Percentiles rank a stretch among this genome's conserved stretches.
phyloP scores from a whole-genome alignment of 371 early-diverging fungal genomes.

The Syncephalastrum sp. region DNA sequence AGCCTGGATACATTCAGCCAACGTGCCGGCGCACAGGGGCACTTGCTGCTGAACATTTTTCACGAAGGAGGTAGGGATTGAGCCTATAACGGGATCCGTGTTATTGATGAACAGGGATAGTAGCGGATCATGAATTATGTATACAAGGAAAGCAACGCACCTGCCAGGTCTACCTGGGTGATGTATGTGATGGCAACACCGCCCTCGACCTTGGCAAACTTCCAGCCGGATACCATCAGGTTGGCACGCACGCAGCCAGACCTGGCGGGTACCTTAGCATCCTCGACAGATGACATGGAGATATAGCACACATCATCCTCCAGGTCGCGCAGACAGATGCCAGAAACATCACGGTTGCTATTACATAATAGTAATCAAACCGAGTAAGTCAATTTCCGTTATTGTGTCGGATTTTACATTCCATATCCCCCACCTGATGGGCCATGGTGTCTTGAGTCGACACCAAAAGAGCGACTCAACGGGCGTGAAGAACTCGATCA shows the following conservation, averaged over 20 bases:
- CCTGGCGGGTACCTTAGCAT: slow-evolving; percentile 24
- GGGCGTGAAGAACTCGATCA: no score
- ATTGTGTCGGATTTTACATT: no score
- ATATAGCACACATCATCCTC: no score
- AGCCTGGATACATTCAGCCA: slow-evolving; percentile 27
- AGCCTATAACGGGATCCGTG: neutral
- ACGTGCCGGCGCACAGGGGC: slow-evolving; percentile 39
- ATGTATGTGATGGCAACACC: slow-evolving; percentile 36
- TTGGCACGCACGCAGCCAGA: slow-evolving; percentile 37
- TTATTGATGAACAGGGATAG: no score
- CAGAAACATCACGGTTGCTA: no score
- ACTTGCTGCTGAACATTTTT: slow-evolving; percentile 32
- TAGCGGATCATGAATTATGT: no score
- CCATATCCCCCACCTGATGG: no score
- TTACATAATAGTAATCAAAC: no score
- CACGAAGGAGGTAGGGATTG: slow-evolving; percentile 34
- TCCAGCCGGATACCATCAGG: slow-evolving; percentile 46
- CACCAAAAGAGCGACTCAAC: no score
- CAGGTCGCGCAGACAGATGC: no score
- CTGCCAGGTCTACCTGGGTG: slow-evolving; percentile 43
- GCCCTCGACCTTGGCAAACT: slow-evolving; percentile 18
- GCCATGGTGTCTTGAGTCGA: no score
- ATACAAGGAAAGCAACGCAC: slow-evolving; percentile 11
- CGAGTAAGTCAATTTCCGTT: no score
- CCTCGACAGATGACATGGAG: slow-evolving; percentile 36